Evolutionary conservation across 345 rosid genomes (phyloP).

Genomic region (Eucalyptus tenuipes): DNA sequence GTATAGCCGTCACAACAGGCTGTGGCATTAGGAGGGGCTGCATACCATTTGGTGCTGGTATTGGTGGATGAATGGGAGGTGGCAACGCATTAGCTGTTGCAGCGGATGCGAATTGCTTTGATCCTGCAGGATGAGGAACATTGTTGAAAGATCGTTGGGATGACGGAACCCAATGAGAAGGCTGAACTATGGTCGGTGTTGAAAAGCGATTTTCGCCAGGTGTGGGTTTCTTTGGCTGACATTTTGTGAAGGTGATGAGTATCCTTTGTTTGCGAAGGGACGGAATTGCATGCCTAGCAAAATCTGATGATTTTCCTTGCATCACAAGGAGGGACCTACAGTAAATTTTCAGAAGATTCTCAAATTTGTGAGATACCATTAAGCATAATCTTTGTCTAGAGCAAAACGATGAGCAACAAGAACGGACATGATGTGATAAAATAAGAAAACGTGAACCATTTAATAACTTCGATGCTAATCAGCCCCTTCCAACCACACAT

Average conservation of each 20-base stretch:
- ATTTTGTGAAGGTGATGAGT: conserved; percentile 64
- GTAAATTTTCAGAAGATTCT: neutral
- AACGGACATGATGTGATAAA: neutral
- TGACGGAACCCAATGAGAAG: conserved; percentile 51
- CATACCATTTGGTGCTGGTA: conserved; percentile 43
- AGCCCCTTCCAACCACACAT: neutral
- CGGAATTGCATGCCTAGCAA: conserved; percentile 67
- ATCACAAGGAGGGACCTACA: conserved; percentile 61
- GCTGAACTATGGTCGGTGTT: conserved; percentile 11
- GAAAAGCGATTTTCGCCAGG: conserved; percentile 20
- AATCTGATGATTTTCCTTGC: conserved; percentile 75
- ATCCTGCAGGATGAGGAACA: conserved; percentile 29
- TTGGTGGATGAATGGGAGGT: conserved; percentile 40
- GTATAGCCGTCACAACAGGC: conserved; percentile 35
- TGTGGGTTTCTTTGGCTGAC: conserved; percentile 35
- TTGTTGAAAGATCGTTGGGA: conserved; percentile 45
- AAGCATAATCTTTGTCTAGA: neutral
- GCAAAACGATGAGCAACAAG: neutral
- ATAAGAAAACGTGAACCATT: neutral
- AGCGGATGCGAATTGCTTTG: conserved; percentile 44
- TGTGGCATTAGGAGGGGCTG: conserved; percentile 35
- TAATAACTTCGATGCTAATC: neutral
- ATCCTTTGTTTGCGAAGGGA: conserved; percentile 52
- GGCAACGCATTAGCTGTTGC: conserved; percentile 36
- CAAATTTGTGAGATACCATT: neutral